phyloP scores from a whole-genome alignment of 75 land plant genomes.

The Cryptomeria japonica region DNA sequence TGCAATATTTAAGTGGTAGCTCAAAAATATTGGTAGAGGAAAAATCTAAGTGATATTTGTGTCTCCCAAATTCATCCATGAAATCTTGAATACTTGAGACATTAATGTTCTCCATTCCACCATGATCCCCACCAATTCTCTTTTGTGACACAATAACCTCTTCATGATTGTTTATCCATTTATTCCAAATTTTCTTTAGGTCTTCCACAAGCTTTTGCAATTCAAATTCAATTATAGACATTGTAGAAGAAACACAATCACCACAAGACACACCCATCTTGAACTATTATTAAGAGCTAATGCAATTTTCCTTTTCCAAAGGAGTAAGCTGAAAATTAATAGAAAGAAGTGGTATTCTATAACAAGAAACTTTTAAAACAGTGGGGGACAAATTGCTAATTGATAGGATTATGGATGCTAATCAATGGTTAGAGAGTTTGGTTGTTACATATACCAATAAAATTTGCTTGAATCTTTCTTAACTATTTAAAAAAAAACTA shows the following conservation, averaged over 20 bases:
- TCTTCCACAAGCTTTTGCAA: slow-evolving; percentile 99
- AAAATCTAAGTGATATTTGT: slow-evolving; percentile 71
- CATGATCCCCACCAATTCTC: slow-evolving; percentile 99
- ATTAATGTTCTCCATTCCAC: slow-evolving; percentile 97
- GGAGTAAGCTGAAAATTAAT: neutral
- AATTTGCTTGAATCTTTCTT: too few relatives aligned
- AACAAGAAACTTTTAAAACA: too few relatives aligned
- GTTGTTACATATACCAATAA: too few relatives aligned
- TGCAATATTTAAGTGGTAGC: slow-evolving; percentile 85
- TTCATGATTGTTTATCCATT: slow-evolving; percentile 93
- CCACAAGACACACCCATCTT: neutral
- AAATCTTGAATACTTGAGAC: slow-evolving; percentile 66
- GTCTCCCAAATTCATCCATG: slow-evolving; percentile 74
- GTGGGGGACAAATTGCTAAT: too few relatives aligned
- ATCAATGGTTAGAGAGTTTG: too few relatives aligned
- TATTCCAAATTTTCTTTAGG: slow-evolving; percentile 96
- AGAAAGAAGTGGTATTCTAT: neutral
- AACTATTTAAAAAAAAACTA: too few relatives aligned
- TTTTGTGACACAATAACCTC: slow-evolving; percentile 79
- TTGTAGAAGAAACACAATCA: neutral
- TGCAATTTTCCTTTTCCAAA: neutral
- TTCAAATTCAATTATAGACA: slow-evolving; percentile 76
- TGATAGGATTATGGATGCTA: too few relatives aligned
- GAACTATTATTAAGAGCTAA: neutral
- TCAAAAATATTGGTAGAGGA: slow-evolving; percentile 91